These are phyloP conservation scores for Apiospora koreana DNA, from an alignment of 2,329 filamentous ascomycete genomes.

Conservation along the genomic window DNA sequence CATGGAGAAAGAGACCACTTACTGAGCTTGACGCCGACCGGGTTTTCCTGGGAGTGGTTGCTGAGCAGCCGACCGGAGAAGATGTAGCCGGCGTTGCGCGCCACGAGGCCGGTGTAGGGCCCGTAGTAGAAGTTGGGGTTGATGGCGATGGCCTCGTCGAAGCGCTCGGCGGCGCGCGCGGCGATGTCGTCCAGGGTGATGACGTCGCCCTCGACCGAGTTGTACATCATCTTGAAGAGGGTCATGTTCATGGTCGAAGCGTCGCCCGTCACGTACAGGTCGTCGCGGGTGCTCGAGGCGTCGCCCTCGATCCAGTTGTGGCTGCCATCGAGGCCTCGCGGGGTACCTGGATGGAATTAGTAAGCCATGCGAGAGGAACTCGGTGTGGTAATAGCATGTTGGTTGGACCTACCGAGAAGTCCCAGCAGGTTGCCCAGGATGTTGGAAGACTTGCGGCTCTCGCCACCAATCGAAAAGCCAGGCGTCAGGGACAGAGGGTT, in stretches of 20 bases:
- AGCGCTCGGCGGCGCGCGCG: constrained; percentile 44
- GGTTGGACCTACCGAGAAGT: constrained; percentile 34
- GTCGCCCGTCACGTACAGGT: constrained; percentile 53
- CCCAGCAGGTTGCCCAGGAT: constrained; percentile 44
- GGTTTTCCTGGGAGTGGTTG: constrained; percentile 45
- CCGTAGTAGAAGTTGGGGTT: constrained; percentile 59
- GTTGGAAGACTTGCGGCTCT: constrained; percentile 37
- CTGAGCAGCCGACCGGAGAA: constrained; percentile 44
- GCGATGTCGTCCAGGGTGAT: constrained; percentile 45
- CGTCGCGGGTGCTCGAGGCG: constrained; percentile 51
- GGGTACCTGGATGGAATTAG: constrained; percentile 24
- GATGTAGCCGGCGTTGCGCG: constrained; percentile 52
- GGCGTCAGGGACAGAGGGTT: constrained; percentile 50
- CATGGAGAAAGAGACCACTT: too few relatives aligned
- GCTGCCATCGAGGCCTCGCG: constrained; percentile 49
- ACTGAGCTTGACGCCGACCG: constrained; percentile 33
- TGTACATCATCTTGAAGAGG: constrained; percentile 50
- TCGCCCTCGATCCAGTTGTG: constrained; percentile 60
- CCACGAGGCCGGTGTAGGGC: constrained; percentile 50
- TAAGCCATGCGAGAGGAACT: too few relatives aligned
- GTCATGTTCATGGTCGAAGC: constrained; percentile 52
- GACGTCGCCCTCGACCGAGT: constrained; percentile 35
- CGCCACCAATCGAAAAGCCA: constrained; percentile 55
- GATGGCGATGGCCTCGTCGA: constrained; percentile 46
- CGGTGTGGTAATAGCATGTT: too few relatives aligned